Evolutionary conservation across 306 rosid genomes (phyloP).

Genomic region (Arachis hypogaea): DNA sequence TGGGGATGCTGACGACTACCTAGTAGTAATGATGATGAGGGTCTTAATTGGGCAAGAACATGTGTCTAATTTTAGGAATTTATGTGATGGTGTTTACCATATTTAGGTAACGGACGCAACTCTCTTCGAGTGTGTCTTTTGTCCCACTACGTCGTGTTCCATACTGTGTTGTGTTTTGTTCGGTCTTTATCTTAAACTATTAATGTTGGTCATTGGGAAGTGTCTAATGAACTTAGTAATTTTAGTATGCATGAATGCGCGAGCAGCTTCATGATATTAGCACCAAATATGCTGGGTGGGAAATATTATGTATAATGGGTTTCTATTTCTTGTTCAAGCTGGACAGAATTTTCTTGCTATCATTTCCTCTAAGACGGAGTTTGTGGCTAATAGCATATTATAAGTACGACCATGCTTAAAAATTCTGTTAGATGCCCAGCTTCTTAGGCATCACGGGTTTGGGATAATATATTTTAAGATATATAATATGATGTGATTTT

Average conservation of each 20-base stretch:
- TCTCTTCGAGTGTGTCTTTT: background rate
- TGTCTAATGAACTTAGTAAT: background rate
- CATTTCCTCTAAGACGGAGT: background rate
- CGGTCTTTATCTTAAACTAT: background rate
- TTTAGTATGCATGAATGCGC: slow-evolving; percentile 7
- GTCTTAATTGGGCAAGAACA: slow-evolving; percentile 36
- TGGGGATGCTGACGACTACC: slow-evolving; percentile 31
- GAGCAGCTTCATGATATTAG: background rate
- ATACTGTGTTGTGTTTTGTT: slow-evolving; percentile 6
- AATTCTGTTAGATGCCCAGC: background rate
- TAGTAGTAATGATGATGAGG: slow-evolving; percentile 9
- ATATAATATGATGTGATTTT: background rate
- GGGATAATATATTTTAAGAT: background rate
- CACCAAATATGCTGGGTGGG: background rate
- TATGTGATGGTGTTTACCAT: slow-evolving; percentile 30
- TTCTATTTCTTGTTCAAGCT: background rate
- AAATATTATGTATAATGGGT: background rate
- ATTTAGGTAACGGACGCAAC: slow-evolving; percentile 34
- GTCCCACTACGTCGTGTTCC: background rate
- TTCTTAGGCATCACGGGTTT: background rate
- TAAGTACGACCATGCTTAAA: background rate
- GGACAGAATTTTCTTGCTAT: background rate
- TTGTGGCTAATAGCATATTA: background rate
- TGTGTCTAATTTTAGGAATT: slow-evolving; percentile 37
- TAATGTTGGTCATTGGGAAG: background rate